A percentile compares a stretch with the other conserved stretches of the same genome.
Conservation (phyloP, 148 eudicot genomes). For the Camellia japonica region DNA sequence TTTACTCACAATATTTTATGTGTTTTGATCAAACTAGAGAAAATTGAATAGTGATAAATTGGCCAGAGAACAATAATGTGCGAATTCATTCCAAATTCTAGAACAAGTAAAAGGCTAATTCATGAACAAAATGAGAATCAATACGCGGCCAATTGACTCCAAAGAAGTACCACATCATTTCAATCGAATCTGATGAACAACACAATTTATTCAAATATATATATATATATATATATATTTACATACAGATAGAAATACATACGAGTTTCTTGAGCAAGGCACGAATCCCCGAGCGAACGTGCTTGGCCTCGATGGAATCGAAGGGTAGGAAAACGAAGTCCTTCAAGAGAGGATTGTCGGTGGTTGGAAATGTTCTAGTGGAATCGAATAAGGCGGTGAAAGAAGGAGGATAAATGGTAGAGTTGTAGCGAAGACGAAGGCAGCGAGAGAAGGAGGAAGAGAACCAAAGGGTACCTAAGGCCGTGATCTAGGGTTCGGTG, state of each 20-base stretch:
- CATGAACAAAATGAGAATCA: slow-evolving; percentile 7
- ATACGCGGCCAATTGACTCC: not conserved
- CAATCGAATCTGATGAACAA: no score
- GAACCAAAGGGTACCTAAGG: slow-evolving; percentile 67
- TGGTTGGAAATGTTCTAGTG: slow-evolving; percentile 2
- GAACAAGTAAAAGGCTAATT: not conserved
- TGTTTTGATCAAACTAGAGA: no score
- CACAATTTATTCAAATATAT: not conserved
- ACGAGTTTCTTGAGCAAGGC: slow-evolving; percentile 60
- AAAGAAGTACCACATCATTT: not conserved
- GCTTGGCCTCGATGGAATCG: slow-evolving; percentile 63
- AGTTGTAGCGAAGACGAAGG: slow-evolving; percentile 21
- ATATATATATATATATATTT: not conserved
- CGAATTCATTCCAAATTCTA: not conserved
- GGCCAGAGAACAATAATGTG: not conserved
- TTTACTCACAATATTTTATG: no score
- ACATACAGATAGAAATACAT: not conserved
- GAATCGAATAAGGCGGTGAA: slow-evolving; percentile 8
- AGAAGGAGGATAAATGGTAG: slow-evolving; percentile 3
- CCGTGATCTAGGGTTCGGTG: no score
- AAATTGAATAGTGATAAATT: no score
- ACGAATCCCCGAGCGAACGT: slow-evolving; percentile 86
- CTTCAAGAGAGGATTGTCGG: slow-evolving; percentile 60
- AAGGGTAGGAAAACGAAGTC: slow-evolving; percentile 85
- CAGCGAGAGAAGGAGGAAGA: slow-evolving; percentile 65